These are phyloP conservation scores for Populus hybrid DNA, from an alignment of 441 rosid species.

Conservation along the genomic window DNA sequence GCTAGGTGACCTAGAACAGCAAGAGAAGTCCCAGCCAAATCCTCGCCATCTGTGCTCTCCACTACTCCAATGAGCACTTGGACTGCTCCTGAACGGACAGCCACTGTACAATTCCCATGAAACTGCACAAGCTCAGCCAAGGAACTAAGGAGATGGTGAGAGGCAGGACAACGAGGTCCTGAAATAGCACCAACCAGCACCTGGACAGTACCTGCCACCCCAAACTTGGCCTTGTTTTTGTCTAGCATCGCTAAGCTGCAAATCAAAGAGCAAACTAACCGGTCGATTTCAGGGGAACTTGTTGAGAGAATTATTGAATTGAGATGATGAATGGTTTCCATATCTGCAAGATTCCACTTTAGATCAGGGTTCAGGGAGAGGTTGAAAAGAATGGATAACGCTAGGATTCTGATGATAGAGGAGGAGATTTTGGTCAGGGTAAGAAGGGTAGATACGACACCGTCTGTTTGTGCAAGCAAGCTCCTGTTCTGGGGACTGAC, in stretches of 20 bases:
- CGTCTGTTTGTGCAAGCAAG: slow-evolving; percentile 42
- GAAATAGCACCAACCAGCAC: slow-evolving; percentile 35
- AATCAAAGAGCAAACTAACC: slow-evolving; percentile 45
- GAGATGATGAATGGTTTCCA: slow-evolving; percentile 44
- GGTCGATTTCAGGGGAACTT: slow-evolving; percentile 28
- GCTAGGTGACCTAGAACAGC: slow-evolving; percentile 41
- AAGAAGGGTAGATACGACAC: slow-evolving; percentile 35
- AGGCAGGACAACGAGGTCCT: slow-evolving; percentile 15
- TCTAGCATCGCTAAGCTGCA: slow-evolving; percentile 65
- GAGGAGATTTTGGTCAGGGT: slow-evolving; percentile 36
- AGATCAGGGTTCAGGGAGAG: slow-evolving; percentile 60
- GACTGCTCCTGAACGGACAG: slow-evolving; percentile 46
- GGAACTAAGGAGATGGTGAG: slow-evolving; percentile 50
- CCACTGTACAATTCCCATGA: slow-evolving; percentile 64
- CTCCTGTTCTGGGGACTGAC: slow-evolving; percentile 46
- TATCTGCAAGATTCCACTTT: slow-evolving; percentile 41
- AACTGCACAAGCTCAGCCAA: slow-evolving; percentile 59
- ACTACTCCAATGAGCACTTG: slow-evolving; percentile 33
- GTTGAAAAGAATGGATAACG: slow-evolving; percentile 48
- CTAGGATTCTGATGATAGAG: slow-evolving; percentile 28
- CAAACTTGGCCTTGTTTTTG: slow-evolving; percentile 70
- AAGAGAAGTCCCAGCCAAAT: slow-evolving; percentile 41
- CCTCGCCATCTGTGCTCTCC: slow-evolving; percentile 28
- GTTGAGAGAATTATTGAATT: slow-evolving; percentile 39
- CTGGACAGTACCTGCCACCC: slow-evolving; percentile 52